These are phyloP conservation scores for Xerocomus nothofagi DNA, from an alignment of 1,284 basidiomycete genomes.

Conservation along the genomic window DNA sequence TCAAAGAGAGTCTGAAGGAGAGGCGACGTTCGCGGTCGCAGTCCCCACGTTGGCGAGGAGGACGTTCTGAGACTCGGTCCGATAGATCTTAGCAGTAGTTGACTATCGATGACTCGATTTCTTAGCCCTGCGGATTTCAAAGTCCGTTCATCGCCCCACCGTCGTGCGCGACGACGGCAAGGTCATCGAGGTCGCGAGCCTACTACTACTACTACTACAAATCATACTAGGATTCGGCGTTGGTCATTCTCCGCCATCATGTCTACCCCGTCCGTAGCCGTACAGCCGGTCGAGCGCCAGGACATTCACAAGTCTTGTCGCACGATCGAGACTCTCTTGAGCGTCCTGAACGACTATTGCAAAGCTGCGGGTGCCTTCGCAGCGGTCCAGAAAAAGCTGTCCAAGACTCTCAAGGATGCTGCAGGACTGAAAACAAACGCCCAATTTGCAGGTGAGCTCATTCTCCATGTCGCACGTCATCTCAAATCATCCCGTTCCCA, in stretches of 20 bases:
- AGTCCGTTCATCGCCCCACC: constrained; percentile 20
- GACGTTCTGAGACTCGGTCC: not conserved
- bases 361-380: constrained; percentile 65
- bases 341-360: constrained; percentile 69
- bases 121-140: constrained; percentile 14
- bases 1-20: not conserved
- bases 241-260: constrained; percentile 4
- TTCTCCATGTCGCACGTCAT: not conserved
- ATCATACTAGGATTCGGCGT: not conserved
- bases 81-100: not conserved
- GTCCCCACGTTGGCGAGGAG: constrained; percentile 17
- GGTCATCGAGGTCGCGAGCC: not conserved
- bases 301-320: constrained; percentile 81
- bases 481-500: constrained; percentile 27
- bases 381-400: constrained; percentile 69
- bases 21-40: constrained; percentile 17
- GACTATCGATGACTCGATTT: too few species aligned
- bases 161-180: not conserved
- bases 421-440: constrained; percentile 59
- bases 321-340: constrained; percentile 65
- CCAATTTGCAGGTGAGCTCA: constrained; percentile 57
- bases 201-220: too few species aligned
- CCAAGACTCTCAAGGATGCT: constrained; percentile 65
- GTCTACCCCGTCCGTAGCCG: constrained; percentile 7
- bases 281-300: constrained; percentile 49